phyloP scores from a whole-genome alignment of 139 green algal genomes.

The Haematococcus lacustris region DNA sequence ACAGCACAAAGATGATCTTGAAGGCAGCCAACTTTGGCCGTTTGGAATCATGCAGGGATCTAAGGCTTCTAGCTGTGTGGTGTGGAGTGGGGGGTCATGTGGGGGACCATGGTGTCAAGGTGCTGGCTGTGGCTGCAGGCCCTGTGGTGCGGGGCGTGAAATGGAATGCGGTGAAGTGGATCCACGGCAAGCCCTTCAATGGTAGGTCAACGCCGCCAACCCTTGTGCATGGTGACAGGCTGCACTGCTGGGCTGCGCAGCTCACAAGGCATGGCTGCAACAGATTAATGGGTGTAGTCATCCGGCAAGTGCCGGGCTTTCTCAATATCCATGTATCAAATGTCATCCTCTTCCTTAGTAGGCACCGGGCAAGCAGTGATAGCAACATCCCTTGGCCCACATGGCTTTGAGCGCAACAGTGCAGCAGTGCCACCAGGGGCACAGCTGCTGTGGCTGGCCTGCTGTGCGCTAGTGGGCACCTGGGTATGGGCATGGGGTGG shows the following conservation, averaged over 20 bases:
- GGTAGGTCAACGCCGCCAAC: slow-evolving; percentile 10
- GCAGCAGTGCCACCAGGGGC: too few species aligned
- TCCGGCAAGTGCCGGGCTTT: neutral
- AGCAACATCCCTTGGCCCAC: neutral
- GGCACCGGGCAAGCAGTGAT: neutral
- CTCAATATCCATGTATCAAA: neutral
- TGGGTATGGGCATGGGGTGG: neutral
- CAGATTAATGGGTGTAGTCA: neutral
- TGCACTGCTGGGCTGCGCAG: neutral
- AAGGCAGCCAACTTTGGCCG: neutral
- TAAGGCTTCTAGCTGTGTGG: neutral
- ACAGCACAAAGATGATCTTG: neutral
- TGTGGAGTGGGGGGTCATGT: neutral
- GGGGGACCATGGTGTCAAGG: neutral
- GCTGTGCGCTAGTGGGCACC: neutral
- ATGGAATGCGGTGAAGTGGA: slow-evolving; percentile 62
- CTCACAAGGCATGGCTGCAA: neutral
- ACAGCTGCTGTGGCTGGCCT: neutral
- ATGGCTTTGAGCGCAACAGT: too few species aligned
- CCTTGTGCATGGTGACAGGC: neutral
- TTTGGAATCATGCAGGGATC: neutral
- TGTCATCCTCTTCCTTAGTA: neutral
- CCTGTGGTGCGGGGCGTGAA: slow-evolving; percentile 64
- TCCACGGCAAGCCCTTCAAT: slow-evolving; percentile 33
- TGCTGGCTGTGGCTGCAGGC: slow-evolving; percentile 26